These are phyloP conservation scores for Yamagishiella unicocca DNA, from an alignment of 139 green algal genomes.

Conservation along the genomic window DNA sequence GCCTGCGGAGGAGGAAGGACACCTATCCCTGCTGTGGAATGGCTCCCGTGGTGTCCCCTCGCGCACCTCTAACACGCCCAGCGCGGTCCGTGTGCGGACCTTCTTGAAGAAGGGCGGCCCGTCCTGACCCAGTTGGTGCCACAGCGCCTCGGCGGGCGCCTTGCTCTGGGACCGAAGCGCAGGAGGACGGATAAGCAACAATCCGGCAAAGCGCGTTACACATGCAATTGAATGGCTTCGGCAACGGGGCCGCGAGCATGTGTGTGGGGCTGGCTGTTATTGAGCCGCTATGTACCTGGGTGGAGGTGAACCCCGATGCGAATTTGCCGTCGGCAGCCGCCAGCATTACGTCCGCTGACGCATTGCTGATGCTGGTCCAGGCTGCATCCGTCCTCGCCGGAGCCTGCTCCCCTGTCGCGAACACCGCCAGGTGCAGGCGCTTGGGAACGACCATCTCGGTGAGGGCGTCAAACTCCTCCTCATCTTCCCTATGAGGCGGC, in stretches of 20 bases:
- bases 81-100: neutral
- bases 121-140: neutral
- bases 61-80: conserved; percentile 9
- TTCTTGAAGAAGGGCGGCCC: conserved; percentile 32
- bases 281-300: neutral
- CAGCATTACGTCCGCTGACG: too few relatives aligned
- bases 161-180: neutral
- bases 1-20: too few relatives aligned
- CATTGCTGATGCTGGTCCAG: neutral
- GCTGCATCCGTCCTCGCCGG: neutral
- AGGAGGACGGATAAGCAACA: neutral
- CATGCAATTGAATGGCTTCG: too few relatives aligned
- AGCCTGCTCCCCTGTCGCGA: neutral
- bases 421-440: neutral
- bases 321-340: neutral
- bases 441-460: conserved; percentile 20
- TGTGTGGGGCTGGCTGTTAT: neutral
- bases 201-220: neutral
- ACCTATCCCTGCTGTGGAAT: neutral
- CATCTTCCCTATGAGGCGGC: conserved; percentile 42
- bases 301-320: neutral
- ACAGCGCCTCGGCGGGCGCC: neutral
- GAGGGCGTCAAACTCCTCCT: conserved; percentile 36
- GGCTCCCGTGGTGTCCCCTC: neutral
- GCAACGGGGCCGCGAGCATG: too few relatives aligned